Evolutionary conservation across 2,329 filamentous ascomycete species (phyloP), one percentile per base, ranked within the genome.

Genomic region (Pestalotiopsis sp.): DNA sequence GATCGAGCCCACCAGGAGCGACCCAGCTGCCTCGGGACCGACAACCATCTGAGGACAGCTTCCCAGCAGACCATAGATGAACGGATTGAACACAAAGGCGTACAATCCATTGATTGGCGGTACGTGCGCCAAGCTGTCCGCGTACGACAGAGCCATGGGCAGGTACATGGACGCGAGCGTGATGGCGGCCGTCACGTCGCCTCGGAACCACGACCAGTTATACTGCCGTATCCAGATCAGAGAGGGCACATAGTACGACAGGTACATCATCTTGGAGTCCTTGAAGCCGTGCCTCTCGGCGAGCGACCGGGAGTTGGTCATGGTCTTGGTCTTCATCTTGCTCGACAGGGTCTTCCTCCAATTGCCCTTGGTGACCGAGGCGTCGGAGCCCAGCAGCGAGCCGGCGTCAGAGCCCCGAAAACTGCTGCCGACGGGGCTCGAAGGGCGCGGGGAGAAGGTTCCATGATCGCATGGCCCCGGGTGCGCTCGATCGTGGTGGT

Each of bases 141-240:
- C 94, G 71, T 97, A 91, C 0, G 96, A 98, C 14, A 99, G 87
- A 0, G 94, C 92, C 94, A 99, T 98, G 64, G 96, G 96, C 48
- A 99, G 92, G 79, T 99, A 99, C 82, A 99, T 96, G 30, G 94
- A 97, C n/a, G 95, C 93, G 83, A 99, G 91, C n/a, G 96, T 98
- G 70, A 98, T 79, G 62, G 95, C 94, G 9, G 95, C 92, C 14
- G 97, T 84, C 20, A 98, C 81, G 79, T 99, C 96, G 61, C 96
- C 96, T 73, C 91, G 89, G 61, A 98, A 80, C 79, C 93, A 97
- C 3, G 89, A 87, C 86, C 89, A 90, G 73, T 88, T 89, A 80
- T 99, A 99, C 80, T 97, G 93, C 65, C 85, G 86, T 70, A 97
- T 91, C 96, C 96, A 99, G 71, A 91, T 94, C 71, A 97, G 83